phyloP scores from a whole-genome alignment of 164 flowering plant genomes.

The Sedum album region DNA sequence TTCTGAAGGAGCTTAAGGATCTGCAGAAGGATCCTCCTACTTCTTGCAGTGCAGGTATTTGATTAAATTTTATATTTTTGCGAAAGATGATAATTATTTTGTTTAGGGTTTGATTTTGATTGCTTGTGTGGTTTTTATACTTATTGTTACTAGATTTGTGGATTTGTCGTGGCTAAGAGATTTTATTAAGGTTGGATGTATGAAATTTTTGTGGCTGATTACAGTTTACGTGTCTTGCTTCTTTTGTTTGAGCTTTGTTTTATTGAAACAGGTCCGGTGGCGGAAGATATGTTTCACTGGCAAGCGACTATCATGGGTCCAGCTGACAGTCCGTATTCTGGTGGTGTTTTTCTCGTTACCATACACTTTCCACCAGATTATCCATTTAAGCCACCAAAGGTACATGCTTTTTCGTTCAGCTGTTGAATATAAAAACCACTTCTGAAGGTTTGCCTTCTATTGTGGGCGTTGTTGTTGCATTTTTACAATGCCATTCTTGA shows the following conservation, averaged over 20 bases:
- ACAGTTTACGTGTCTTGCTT: not conserved
- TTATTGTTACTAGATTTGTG: not conserved
- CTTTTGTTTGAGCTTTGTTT: not conserved
- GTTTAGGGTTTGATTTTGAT: not conserved
- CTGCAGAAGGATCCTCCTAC: slow-evolving; percentile 9
- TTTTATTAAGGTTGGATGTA: not conserved
- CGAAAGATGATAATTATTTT: too few species aligned
- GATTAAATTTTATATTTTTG: not conserved
- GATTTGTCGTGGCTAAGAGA: too few species aligned
- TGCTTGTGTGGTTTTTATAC: not conserved
- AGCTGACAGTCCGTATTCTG: slow-evolving; percentile 6
- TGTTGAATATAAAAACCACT: not conserved
- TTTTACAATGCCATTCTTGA: too few species aligned
- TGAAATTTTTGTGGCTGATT: not conserved
- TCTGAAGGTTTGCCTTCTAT: not conserved
- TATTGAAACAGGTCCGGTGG: slow-evolving; percentile 1
- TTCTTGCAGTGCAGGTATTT: slow-evolving; percentile 1
- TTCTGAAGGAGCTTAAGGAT: slow-evolving; percentile 7
- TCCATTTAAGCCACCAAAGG: slow-evolving; percentile 5
- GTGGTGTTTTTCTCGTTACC: slow-evolving; percentile 4
- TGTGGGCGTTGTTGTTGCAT: not conserved
- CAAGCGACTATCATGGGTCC: slow-evolving; percentile 7
- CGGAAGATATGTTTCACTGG: slow-evolving; percentile 7
- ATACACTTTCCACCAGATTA: slow-evolving; percentile 2
- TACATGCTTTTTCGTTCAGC: not conserved